Base-by-base conservation (phyloP, 2,329 filamentous ascomycete species). In the Xylariales sp. region DNA sequence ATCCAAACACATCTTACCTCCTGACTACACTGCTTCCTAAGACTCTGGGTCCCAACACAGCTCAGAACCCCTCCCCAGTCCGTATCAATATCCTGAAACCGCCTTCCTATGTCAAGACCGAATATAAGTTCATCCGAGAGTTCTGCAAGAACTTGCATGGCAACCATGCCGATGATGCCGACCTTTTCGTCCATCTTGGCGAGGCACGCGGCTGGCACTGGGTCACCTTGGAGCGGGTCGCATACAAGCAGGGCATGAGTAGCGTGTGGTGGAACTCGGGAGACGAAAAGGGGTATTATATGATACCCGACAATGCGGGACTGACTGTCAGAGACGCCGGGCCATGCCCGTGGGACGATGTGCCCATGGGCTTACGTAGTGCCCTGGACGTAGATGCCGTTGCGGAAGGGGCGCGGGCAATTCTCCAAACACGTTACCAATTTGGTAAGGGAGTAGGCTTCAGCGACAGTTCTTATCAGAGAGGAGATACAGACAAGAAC, bases 231-330 rank as follows among this genome's bases (percentile, higher is more conserved):
- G 40, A 42, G 40, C 32, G 40, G 3, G 32, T 12, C 10, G 40
- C 40, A 5, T 42, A 36, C 31, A 36, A 36, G 22, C 40, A 42
- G 33, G 40, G 40, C 32, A 42, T 42, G 40, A 42, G 32, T 8
- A 42, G 32, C 31, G 19, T 12, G 16, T 42, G 31, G 31, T 42
- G 40, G 40, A n/a, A 10, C 5, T 9, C 22, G 9, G 11, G 9
- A 15, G 40, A 31, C 12, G n/a, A 16, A n/a, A 6, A 22, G 10
- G 14, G 22, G 12, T 42, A 42, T 32, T 42, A 42, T 25, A 12
- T 25, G 11, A 16, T 22, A 4, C 21, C 24, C 31, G 40, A 42
- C 32, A 25, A 35, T 18, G 12, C 19, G 4, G 40, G 32, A 7
- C 24, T 21, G 21, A 31, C 19, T 3, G 21, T 24, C 12, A 14